Evolutionary conservation across 495 filamentous ascomycete species (phyloP), one percentile per base, ranked within the genome.

Genomic region (Tuber calosporum): DNA sequence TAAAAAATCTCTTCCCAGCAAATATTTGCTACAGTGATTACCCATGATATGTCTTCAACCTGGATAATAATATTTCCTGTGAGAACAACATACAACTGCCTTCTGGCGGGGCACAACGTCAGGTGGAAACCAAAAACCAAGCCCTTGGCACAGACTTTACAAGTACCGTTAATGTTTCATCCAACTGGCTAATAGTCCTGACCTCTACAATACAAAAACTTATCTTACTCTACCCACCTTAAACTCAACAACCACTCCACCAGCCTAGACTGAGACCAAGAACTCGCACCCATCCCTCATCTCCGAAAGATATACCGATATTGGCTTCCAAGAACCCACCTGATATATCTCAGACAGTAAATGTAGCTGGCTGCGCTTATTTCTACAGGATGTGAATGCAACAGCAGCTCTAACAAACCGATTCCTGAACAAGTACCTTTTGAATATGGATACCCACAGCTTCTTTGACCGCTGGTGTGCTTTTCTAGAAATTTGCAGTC

Each of bases 81-180:
- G 77, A 79, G 0, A 66, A 85, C 26, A 93, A 80, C 75, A 82
- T 22, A 80, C 87, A 58, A 82, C 81, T 2, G 81, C 89, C 68
- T 85, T 91, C 68, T 93, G 91, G 91, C 87, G 91, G 39, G 91
- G 90, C 70, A 87, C 88, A 17, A 90, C 90, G 2, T 88, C 88
- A 26, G 91, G 91, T 15, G 91, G 91, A 4, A 82, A 83, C n/a
- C 91, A 91, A 75, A 85, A 81, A 40, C 81, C 81, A 39, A 82
- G 85, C n/a, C 91, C 89, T 77, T 93, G 91, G 91, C 83, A 81
- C 58, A 83, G 85, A 34, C 90, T 92, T 80, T 91, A n/a, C n/a
- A n/a, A n/a, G n/a, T n/a, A 93, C 73, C 88, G 91, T 22, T 90
- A 93, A 79, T 87, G 91, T n/a, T 87, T 93, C 74, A 86, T 92